A percentile compares a stretch with the other conserved stretches of the same genome.
phyloP scores from a whole-genome alignment of 2,329 filamentous ascomycete genomes.

The Massarina eburnea region DNA sequence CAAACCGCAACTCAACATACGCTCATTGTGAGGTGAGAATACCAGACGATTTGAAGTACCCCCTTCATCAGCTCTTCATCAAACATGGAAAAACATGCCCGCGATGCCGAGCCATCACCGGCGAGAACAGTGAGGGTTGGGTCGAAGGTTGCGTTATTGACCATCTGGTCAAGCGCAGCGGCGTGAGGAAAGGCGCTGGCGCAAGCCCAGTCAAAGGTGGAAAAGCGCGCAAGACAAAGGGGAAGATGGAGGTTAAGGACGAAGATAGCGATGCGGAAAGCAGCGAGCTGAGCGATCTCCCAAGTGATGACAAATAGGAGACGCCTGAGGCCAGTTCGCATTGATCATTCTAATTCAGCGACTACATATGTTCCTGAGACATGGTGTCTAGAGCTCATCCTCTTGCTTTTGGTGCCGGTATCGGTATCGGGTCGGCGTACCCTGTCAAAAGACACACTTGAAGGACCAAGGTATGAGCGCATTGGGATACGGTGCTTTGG shows the following conservation, averaged over 20 bases:
- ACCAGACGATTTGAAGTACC: conserved; percentile 64
- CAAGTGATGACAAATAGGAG: conserved; percentile 20
- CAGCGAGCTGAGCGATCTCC: conserved; percentile 30
- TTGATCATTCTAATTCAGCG: too few species aligned
- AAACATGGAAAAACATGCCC: conserved; percentile 64
- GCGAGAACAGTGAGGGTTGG: conserved; percentile 63
- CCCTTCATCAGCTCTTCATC: conserved; percentile 63
- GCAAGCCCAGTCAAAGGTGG: conserved; percentile 16
- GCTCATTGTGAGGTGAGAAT: conserved; percentile 62
- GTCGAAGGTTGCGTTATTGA: conserved; percentile 65
- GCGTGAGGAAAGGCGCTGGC: conserved; percentile 51
- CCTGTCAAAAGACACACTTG: too few species aligned
- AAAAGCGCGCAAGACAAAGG: conserved; percentile 7
- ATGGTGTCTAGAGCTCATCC: too few species aligned
- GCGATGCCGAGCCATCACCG: conserved; percentile 62
- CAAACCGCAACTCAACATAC: conserved; percentile 56
- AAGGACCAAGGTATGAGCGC: too few species aligned
- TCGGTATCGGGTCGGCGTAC: too few species aligned
- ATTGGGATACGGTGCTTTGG: too few species aligned
- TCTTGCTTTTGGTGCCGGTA: too few species aligned
- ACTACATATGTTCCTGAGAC: too few species aligned
- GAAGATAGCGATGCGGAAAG: conserved; percentile 28
- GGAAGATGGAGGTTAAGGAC: conserved; percentile 19
- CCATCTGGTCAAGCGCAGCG: conserved; percentile 61
- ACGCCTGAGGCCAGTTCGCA: neutral